phyloP scores from a whole-genome alignment of 75 land plant species.

The Adiantum capillusveneris region DNA sequence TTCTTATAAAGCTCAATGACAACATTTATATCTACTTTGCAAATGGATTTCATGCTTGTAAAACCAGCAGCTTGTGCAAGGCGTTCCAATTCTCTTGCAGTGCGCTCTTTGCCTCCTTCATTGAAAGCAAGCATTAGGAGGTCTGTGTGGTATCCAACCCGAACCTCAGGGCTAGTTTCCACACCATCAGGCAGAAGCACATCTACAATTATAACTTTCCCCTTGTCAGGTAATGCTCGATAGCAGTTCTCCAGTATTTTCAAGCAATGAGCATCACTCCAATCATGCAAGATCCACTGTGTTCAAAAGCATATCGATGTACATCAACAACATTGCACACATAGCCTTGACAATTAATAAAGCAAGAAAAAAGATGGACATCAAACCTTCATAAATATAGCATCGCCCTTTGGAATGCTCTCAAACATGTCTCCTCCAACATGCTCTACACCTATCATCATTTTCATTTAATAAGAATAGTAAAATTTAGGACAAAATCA shows the following conservation, averaged over 20 bases:
- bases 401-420: slow-evolving; percentile 48
- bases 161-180: slow-evolving; percentile 39
- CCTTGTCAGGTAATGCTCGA: slow-evolving; percentile 19
- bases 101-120: slow-evolving; percentile 46
- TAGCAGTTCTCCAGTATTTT: slow-evolving; percentile 37
- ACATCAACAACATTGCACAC: neutral
- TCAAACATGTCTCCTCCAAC: slow-evolving; percentile 72
- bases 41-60: neutral
- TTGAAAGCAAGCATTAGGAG: slow-evolving; percentile 54
- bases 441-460: slow-evolving; percentile 53
- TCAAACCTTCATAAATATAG: slow-evolving; percentile 73
- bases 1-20: no score
- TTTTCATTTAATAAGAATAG: no score
- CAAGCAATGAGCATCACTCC: slow-evolving; percentile 39
- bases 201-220: slow-evolving; percentile 43
- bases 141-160: slow-evolving; percentile 48
- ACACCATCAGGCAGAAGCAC: slow-evolving; percentile 11
- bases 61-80: slow-evolving; percentile 53
- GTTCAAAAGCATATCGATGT: neutral
- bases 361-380: no score
- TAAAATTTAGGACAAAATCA: no score
- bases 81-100: slow-evolving; percentile 32
- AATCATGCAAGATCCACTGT: slow-evolving; percentile 51
- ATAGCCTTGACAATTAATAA: no score
- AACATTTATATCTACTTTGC: no score